These are phyloP conservation scores for Phylloporus rhodoxanthus DNA, from an alignment of 768 basidiomycete species.

Conservation along the genomic window DNA sequence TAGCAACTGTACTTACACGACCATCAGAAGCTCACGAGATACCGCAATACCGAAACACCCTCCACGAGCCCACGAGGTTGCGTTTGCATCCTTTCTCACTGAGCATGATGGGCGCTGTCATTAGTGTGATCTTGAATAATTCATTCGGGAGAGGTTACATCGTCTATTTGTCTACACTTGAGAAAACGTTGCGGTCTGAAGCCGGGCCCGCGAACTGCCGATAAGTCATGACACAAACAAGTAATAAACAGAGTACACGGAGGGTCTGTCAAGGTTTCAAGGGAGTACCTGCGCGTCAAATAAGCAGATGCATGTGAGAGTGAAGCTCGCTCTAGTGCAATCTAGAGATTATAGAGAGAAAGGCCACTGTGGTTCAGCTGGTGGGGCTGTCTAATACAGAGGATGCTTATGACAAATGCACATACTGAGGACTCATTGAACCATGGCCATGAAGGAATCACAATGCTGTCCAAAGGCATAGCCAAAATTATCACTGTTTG, in stretches of 20 bases:
- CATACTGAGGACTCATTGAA: background rate
- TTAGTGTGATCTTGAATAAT: no score
- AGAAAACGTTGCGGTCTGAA: no score
- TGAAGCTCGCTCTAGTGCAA: slow-evolving; percentile 1
- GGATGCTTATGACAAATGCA: background rate
- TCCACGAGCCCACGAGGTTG: no score
- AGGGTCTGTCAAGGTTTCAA: slow-evolving; percentile 40
- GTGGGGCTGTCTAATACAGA: slow-evolving; percentile 31
- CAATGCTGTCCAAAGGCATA: background rate
- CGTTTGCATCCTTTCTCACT: no score
- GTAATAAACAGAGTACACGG: background rate
- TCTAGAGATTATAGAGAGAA: slow-evolving; percentile 45
- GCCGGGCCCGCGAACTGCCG: no score
- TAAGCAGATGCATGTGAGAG: background rate
- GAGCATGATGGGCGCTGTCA: no score
- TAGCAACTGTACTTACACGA: no score
- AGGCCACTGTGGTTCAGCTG: slow-evolving; percentile 46
- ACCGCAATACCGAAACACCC: no score
- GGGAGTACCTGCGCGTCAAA: slow-evolving; percentile 38
- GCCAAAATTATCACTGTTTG: background rate
- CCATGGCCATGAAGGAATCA: background rate
- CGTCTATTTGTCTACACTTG: slow-evolving; percentile 13
- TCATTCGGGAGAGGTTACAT: no score
- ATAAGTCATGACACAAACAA: no score
- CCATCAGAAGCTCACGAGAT: no score